Percentiles rank a stretch among this genome's conserved stretches.
These are phyloP conservation scores for Canavalia gladiata DNA, from an alignment of 306 rosid species.

Conservation along the genomic window DNA sequence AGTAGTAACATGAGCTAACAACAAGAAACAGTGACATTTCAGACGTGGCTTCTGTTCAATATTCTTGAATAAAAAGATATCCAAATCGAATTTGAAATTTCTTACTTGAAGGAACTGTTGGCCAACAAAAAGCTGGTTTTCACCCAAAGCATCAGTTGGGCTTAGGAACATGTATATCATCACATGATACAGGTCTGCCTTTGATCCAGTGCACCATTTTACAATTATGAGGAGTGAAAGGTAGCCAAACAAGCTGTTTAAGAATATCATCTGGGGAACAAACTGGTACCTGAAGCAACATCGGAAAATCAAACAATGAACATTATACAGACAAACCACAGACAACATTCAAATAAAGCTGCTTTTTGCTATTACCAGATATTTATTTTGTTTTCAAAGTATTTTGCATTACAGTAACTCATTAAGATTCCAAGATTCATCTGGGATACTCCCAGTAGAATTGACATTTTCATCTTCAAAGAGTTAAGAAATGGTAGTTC, in stretches of 20 bases:
- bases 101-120: slow-evolving; percentile 89
- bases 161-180: slow-evolving; percentile 97
- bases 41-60: slow-evolving; percentile 46
- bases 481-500: slow-evolving; percentile 98
- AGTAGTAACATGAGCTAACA: slow-evolving; percentile 71
- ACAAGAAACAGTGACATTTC: slow-evolving; percentile 36
- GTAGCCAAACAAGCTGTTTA: slow-evolving; percentile 93
- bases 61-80: slow-evolving; percentile 17
- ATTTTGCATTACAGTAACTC: slow-evolving; percentile 82
- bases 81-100: slow-evolving; percentile 37
- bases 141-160: slow-evolving; percentile 91
- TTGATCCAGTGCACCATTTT: slow-evolving; percentile 92
- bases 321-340: slow-evolving; percentile 3
- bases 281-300: slow-evolving; percentile 83
- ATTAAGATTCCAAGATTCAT: slow-evolving; percentile 95
- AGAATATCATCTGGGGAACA: slow-evolving; percentile 87
- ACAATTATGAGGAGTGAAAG: slow-evolving; percentile 81
- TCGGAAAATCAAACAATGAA: slow-evolving; percentile 37
- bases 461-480: slow-evolving; percentile 98
- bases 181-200: slow-evolving; percentile 93
- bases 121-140: slow-evolving; percentile 89
- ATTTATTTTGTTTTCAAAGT: slow-evolving; percentile 67
- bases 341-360: slow-evolving; percentile 16
- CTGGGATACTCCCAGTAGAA: slow-evolving; percentile 90
- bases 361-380: slow-evolving; percentile 59